Evolutionary conservation across 192 early-diverging fungal species (phyloP), one percentile per base, ranked within the genome.

Genomic region (Haplosporangium gracile): DNA sequence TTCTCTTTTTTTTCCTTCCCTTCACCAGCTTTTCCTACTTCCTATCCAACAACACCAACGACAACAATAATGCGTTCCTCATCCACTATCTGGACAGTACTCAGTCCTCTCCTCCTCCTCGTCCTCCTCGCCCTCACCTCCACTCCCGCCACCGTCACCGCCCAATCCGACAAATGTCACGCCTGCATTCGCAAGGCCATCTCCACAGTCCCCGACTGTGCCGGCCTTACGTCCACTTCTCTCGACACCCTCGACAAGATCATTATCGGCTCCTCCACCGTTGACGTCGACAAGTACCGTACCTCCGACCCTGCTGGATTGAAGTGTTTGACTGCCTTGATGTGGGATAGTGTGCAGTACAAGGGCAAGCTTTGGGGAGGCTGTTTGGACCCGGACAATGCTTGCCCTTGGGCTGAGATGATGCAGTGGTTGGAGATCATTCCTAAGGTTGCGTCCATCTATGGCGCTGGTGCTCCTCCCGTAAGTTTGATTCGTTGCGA

Each of bases 371-470:
- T 85, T 40, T 85, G 78, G 83, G 55, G 78, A 20, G 29, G 16
- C 1, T 85, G 83, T 42, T 69, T 85, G 16, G 57, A 76, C 29
- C 82, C 82, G 0, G 43, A 11, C 0, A 85, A 39, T 4, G 22
- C 51, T 5, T 85, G 83, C n/a, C 57, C 78, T 49, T 85, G 83
- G 83, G 9, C 78, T 4, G 83, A 85, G 57, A 85, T 85, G 83
- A 85, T 85, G 83, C 83, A 85, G 15, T 85, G 74, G 51, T 18
- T 85, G 60, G 83, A 85, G 47, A 85, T 85, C 68, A 85, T 85
- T 53, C 83, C 83, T 2, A 79, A 72, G 55, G 65, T 79, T 38
- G 81, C 81, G 1, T 70, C 75, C 53, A 49, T 82, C 70, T 82
- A 77, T 73, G 81, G 81, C 6, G 65, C 75, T 18, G 55, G 69